These are phyloP conservation scores for Trichoderma aggressivum DNA, from an alignment of 2,329 filamentous ascomycete genomes.

Conservation along the genomic window DNA sequence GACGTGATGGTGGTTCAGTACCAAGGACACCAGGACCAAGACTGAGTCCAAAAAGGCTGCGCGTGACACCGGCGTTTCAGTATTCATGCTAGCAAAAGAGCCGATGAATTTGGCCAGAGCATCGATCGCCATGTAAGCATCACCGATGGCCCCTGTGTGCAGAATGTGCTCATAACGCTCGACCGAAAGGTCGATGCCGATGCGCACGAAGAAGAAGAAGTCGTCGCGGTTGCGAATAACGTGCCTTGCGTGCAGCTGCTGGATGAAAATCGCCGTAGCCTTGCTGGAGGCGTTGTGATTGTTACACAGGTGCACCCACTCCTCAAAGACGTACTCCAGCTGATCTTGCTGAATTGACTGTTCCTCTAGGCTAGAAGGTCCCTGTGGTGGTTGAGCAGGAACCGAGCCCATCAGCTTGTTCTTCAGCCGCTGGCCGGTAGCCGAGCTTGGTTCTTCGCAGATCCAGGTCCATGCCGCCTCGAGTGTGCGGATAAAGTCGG, in stretches of 20 bases:
- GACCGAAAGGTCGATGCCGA: slow-evolving; percentile 76
- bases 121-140: slow-evolving; percentile 65
- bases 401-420: slow-evolving; percentile 50
- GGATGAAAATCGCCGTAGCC: slow-evolving; percentile 70
- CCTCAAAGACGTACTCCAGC: slow-evolving; percentile 91
- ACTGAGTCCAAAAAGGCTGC: slow-evolving; percentile 73
- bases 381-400: slow-evolving; percentile 37
- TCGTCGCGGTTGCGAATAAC: slow-evolving; percentile 73
- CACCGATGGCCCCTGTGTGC: slow-evolving; percentile 56
- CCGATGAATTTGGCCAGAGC: slow-evolving; percentile 78
- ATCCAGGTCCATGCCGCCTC: slow-evolving; percentile 82
- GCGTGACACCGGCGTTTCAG: slow-evolving; percentile 61
- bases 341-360: slow-evolving; percentile 66
- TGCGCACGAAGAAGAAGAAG: slow-evolving; percentile 73
- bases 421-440: slow-evolving; percentile 68
- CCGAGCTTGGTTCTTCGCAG: slow-evolving; percentile 63
- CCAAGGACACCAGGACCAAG: slow-evolving; percentile 71
- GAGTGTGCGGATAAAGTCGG: slow-evolving; percentile 81
- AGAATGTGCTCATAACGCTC: slow-evolving; percentile 71
- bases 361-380: slow-evolving; percentile 54
- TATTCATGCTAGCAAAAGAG: slow-evolving; percentile 69
- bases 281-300: slow-evolving; percentile 74
- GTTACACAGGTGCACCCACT: slow-evolving; percentile 83
- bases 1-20: slow-evolving; percentile 81
- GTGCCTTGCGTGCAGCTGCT: slow-evolving; percentile 73